A percentile compares a stretch with the other conserved stretches of the same genome.
Conservation (phyloP, 2,329 filamentous ascomycete species). For the Phialemoniopsis sp. region DNA sequence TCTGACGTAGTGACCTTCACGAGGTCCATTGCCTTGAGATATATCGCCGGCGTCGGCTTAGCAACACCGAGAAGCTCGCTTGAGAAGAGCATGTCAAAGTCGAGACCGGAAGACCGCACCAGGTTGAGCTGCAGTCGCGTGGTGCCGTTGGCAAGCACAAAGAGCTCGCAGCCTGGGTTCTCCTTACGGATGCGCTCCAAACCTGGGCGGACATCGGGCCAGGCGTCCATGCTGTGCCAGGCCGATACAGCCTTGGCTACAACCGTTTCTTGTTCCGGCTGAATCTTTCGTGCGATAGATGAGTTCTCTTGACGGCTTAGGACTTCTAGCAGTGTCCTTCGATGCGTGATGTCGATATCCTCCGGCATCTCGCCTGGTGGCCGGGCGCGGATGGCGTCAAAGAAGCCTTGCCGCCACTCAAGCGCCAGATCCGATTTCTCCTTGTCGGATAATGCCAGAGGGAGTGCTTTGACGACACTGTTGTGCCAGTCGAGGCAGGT, state of each 20-base stretch:
- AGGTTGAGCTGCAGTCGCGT: constrained; percentile 51
- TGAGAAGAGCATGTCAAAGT: constrained; percentile 48
- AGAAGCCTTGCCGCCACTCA: constrained; percentile 46
- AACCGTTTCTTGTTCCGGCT: too few species aligned
- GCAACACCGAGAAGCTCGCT: constrained; percentile 43
- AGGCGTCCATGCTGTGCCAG: constrained; percentile 46
- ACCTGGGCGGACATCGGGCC: constrained; percentile 43
- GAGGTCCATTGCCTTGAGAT: constrained; percentile 37
- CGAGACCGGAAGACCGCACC: constrained; percentile 36
- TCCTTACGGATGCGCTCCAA: constrained; percentile 26
- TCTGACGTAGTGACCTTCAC: constrained; percentile 39
- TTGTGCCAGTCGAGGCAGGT: constrained; percentile 53
- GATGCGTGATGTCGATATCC: constrained; percentile 47
- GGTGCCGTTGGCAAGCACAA: constrained; percentile 52
- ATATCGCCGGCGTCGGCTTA: constrained; percentile 43
- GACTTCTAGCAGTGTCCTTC: constrained; percentile 24
- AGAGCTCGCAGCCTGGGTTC: constrained; percentile 28
- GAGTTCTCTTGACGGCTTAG: too few species aligned
- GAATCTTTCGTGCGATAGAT: too few species aligned
- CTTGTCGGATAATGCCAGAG: constrained; percentile 20
- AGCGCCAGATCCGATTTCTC: constrained; percentile 37
- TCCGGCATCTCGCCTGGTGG: constrained; percentile 29
- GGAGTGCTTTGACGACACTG: constrained; percentile 28
- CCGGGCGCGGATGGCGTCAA: constrained; percentile 35
- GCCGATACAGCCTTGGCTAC: constrained; percentile 24